Percentiles rank a stretch among this genome's conserved stretches.
phyloP scores from a whole-genome alignment of 73 alveolate species.

The Stentor roeselii region DNA sequence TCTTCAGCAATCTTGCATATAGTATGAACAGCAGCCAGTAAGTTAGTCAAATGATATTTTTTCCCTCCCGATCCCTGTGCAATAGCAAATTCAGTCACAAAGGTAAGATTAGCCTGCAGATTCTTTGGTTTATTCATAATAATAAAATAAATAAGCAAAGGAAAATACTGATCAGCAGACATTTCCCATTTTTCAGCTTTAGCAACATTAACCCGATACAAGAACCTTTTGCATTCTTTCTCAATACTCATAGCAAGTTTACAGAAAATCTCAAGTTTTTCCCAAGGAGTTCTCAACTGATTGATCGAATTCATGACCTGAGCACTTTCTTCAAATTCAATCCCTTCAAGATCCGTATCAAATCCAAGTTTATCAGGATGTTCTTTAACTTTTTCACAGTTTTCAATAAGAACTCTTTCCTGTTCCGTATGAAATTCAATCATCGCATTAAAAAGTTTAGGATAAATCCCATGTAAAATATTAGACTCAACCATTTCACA shows the following conservation, averaged over 20 bases:
- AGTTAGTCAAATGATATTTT: conserved; percentile 9
- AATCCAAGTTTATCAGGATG: not conserved
- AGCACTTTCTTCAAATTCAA: not conserved
- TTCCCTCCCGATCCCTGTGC: not conserved
- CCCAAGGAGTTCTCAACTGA: conserved; percentile 2
- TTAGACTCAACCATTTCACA: conserved; percentile 23
- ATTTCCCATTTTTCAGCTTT: conserved; percentile 27
- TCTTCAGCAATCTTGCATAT: not conserved
- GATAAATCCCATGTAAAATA: conserved; percentile 11
- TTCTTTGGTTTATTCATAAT: not conserved
- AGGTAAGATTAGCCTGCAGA: not conserved
- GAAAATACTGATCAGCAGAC: conserved; percentile 25
- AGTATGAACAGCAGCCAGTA: conserved; percentile 10
- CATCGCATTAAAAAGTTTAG: conserved; percentile 2
- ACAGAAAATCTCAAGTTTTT: not conserved
- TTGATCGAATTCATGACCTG: not conserved
- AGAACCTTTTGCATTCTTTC: conserved; percentile 6
- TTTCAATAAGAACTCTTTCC: not conserved
- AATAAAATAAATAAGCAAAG: not conserved
- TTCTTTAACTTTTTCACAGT: not conserved
- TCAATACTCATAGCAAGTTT: conserved; percentile 7
- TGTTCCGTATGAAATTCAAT: conserved; percentile 17
- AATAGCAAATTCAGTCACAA: conserved; percentile 3
- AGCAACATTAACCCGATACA: not conserved
- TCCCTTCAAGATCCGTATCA: conserved; percentile 15